Evolutionary conservation across 345 rosid genomes (phyloP), one percentile per base, ranked within the genome.

Genomic region (Mangifera indica): DNA sequence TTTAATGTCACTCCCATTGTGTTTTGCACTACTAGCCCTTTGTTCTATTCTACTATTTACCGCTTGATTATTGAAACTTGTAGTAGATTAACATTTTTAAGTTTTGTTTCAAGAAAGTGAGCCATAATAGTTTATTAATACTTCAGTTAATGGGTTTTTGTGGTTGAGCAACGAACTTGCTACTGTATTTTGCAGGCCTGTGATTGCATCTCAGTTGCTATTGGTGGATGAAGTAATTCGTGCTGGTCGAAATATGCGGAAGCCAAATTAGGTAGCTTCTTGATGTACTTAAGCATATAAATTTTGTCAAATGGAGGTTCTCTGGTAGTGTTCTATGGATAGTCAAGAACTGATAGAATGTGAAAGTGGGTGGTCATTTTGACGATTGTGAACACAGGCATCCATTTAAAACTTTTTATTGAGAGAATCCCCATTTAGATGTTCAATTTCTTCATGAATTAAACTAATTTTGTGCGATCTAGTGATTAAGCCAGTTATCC

Each of bases 151-250:
- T 17, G 45, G 52, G 32, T 1, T 25, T 8, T 25, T 20, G 55
- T 46, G 24, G 48, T n/a, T 69, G 17, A 25, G 25, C 29, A 44
- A 69, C 44, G 24, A 61, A 25, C 56, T 60, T 71, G 22, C 52
- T 37, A 32, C 32, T 65, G 48, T 46, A 70, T 70, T 44, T 78
- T 79, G 78, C 90, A 94, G 98, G 85, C 98, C 98, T 49, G 95
- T 94, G 58, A 94, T 92, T 62, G 90, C 96, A 7, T 94, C 98
- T 8, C 98, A 94, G 82, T 80, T 94, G 82, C 91, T 94, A 7
- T 82, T 88, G 88, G 98, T 94, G 42, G 98, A 94, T 78, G 98
- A 94, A 84, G 98, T 94, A 58, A 94, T 94, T 56, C 91, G 98
- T 5, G 98, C 97, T 51, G 97, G 97, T 44, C 91, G 97, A 40